These are phyloP conservation scores for Coix lacrymajobi DNA, from an alignment of 176 grass and related monocot genomes.

Conservation along the genomic window DNA sequence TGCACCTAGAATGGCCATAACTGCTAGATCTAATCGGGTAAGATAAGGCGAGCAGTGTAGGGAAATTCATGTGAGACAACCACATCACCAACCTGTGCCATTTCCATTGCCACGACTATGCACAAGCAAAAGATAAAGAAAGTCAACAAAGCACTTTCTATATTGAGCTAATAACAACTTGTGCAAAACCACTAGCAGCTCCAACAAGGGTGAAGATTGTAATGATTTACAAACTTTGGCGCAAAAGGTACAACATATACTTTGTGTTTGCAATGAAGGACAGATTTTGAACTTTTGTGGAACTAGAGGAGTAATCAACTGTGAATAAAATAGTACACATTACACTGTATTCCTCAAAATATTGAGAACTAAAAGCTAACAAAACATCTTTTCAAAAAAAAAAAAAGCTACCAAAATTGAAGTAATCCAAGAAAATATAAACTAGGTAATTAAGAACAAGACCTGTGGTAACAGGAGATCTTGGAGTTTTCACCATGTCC, in stretches of 20 bases:
- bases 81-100: background rate
- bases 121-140: background rate
- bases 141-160: background rate
- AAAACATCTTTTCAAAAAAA: too few relatives aligned
- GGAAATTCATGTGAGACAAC: background rate
- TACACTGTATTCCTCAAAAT: conserved; percentile 8
- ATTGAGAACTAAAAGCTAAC: background rate
- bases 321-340: background rate
- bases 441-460: conserved; percentile 20
- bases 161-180: background rate
- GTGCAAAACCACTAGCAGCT: background rate
- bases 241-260: background rate
- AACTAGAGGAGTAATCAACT: background rate
- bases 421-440: conserved; percentile 6
- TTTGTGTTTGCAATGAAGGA: background rate
- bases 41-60: background rate
- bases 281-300: background rate
- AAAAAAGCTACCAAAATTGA: conserved; percentile 2
- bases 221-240: background rate
- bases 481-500: conserved; percentile 62
- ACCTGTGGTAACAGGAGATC: conserved; percentile 71
- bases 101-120: background rate
- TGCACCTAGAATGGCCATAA: background rate
- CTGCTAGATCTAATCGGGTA: background rate
- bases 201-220: background rate